phyloP scores from a whole-genome alignment of 2,329 filamentous ascomycete genomes.

The Parascedosporium putredinis region DNA sequence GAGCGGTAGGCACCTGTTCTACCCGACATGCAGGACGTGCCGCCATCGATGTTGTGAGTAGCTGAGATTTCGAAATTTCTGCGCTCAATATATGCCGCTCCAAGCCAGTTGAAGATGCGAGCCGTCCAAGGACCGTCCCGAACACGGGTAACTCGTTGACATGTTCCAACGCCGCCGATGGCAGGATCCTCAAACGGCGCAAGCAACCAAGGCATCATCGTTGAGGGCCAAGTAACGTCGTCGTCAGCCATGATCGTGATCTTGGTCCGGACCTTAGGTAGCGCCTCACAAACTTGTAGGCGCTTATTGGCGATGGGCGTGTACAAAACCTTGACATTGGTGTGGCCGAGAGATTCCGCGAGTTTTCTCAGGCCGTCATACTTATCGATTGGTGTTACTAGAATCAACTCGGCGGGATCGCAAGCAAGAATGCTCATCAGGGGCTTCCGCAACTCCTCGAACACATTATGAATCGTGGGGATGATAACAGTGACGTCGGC shows the following conservation, averaged over 20 bases:
- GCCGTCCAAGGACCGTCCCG: slow-evolving; percentile 47
- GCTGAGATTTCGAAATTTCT: slow-evolving; percentile 96
- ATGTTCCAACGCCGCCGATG: slow-evolving; percentile 87
- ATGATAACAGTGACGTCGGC: slow-evolving; percentile 90
- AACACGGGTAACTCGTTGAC: slow-evolving; percentile 71
- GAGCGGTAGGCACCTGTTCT: slow-evolving; percentile 88
- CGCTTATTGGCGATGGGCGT: slow-evolving; percentile 89
- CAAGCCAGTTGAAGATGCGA: slow-evolving; percentile 77
- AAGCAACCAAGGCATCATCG: slow-evolving; percentile 80
- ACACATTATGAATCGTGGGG: slow-evolving; percentile 80
- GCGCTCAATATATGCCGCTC: slow-evolving; percentile 82
- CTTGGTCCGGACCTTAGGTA: slow-evolving; percentile 70
- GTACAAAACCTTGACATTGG: slow-evolving; percentile 62
- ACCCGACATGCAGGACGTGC: slow-evolving; percentile 93
- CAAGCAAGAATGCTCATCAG: slow-evolving; percentile 67
- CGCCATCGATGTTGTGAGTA: slow-evolving; percentile 88
- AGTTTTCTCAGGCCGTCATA: slow-evolving; percentile 57
- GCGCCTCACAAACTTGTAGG: slow-evolving; percentile 82
- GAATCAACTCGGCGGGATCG: slow-evolving; percentile 60
- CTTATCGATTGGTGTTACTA: slow-evolving; percentile 81
- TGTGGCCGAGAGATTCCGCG: slow-evolving; percentile 46
- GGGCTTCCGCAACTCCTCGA: slow-evolving; percentile 73
- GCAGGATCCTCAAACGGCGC: slow-evolving; percentile 77
- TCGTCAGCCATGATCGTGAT: slow-evolving; percentile 94
- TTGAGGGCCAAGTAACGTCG: slow-evolving; percentile 85